Conservation (phyloP, 495 filamentous ascomycete species). For the Thermochaetoides thermophila region DNA sequence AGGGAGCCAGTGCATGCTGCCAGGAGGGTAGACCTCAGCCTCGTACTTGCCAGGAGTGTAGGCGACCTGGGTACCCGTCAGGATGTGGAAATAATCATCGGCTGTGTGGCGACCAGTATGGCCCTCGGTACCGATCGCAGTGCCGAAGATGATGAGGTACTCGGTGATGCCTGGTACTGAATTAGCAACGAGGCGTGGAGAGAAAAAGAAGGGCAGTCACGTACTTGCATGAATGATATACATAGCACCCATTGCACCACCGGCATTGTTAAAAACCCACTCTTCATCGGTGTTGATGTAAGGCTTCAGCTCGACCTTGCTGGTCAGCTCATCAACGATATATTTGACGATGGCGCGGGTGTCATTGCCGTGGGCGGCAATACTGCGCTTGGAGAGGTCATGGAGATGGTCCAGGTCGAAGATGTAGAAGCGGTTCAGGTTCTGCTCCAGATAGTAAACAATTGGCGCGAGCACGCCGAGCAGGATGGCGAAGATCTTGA, state of each 20-base stretch:
- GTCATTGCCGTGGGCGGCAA: conserved; percentile 56
- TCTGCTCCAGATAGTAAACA: conserved; percentile 48
- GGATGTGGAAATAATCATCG: conserved; percentile 88
- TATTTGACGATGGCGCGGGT: conserved; percentile 50
- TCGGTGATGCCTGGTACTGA: conserved; percentile 6
- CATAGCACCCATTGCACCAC: conserved; percentile 81
- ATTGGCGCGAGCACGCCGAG: conserved; percentile 44
- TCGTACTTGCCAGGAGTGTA: conserved; percentile 55
- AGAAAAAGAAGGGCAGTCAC: conserved; percentile 8
- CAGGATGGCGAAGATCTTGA: conserved; percentile 45
- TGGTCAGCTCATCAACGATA: conserved; percentile 43
- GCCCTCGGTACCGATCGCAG: conserved; percentile 75
- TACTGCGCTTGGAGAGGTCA: conserved; percentile 47
- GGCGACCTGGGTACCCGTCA: conserved; percentile 56
- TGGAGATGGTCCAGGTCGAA: conserved; percentile 55
- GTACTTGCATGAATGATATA: conserved; percentile 72
- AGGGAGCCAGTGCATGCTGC: conserved; percentile 60
- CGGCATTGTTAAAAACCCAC: conserved; percentile 67
- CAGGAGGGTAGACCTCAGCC: conserved; percentile 60
- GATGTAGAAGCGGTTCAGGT: conserved; percentile 63
- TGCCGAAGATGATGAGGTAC: conserved; percentile 33
- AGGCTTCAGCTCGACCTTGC: conserved; percentile 22
- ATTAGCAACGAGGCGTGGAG: too few species aligned
- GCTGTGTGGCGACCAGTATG: conserved; percentile 77
- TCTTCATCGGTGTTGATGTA: conserved; percentile 46